Percentiles rank a stretch among this genome's conserved stretches.
Evolutionary conservation across 306 rosid species (phyloP).

Genomic region (Prunus mume): DNA sequence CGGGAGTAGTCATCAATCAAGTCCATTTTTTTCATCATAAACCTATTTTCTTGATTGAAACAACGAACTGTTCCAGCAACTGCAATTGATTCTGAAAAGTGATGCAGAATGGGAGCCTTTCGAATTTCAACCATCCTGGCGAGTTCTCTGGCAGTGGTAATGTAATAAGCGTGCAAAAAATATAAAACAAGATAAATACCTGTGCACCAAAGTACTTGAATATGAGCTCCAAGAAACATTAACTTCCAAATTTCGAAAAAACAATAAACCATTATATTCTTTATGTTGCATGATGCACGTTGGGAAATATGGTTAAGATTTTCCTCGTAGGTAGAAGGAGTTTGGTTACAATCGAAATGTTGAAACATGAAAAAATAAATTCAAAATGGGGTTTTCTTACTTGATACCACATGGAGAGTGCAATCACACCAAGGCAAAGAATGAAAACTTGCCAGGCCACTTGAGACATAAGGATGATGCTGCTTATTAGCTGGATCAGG

Average conservation of each 20-base stretch:
- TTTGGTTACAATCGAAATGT: not conserved
- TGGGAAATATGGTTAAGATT: not conserved
- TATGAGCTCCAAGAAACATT: not conserved
- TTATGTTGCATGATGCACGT: not conserved
- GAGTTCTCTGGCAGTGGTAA: slow-evolving; percentile 23
- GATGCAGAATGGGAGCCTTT: slow-evolving; percentile 35
- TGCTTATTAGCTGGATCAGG: slow-evolving; percentile 21
- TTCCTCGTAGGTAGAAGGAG: not conserved
- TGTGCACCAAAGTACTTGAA: not conserved
- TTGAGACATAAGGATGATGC: slow-evolving; percentile 21
- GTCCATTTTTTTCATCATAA: slow-evolving; percentile 14
- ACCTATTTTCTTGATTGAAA: slow-evolving; percentile 19
- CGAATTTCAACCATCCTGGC: slow-evolving; percentile 22
- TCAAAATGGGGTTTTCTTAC: slow-evolving; percentile 4
- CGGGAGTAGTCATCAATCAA: slow-evolving; percentile 22
- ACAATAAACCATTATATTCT: not conserved
- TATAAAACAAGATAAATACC: not conserved
- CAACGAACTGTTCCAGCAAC: slow-evolving; percentile 23
- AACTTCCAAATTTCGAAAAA: not conserved
- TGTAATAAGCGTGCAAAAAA: slow-evolving; percentile 25
- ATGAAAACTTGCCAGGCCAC: slow-evolving; percentile 32
- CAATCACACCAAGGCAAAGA: slow-evolving; percentile 13
- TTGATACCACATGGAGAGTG: slow-evolving; percentile 28
- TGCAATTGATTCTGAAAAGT: slow-evolving; percentile 26
- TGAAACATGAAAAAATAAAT: not conserved